Conservation (phyloP, 164 flowering plant species). For the Magnolia kwangsiensis region DNA sequence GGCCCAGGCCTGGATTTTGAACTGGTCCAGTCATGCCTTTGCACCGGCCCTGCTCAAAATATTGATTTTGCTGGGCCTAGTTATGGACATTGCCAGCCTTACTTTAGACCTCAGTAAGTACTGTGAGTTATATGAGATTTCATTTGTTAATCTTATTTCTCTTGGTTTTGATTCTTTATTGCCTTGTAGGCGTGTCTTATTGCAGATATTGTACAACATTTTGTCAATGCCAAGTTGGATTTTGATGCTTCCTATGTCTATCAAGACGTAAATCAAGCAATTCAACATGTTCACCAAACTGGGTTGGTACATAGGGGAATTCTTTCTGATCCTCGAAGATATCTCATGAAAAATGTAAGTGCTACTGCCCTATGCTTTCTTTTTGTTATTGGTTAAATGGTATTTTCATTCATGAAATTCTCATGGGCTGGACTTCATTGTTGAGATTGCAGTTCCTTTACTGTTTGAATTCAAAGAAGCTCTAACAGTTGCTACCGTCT, state of each 20-base stretch:
- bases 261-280: constrained; percentile 85
- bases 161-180: constrained; percentile 7
- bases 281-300: constrained; percentile 89
- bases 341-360: constrained; percentile 84
- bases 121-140: neutral
- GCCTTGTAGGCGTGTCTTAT: constrained; percentile 36
- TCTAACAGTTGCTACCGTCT: neutral
- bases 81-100: too few relatives aligned
- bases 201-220: constrained; percentile 91
- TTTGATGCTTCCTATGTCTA: constrained; percentile 87
- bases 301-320: constrained; percentile 83
- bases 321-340: constrained; percentile 70
- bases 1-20: too few relatives aligned
- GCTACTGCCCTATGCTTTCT: neutral
- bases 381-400: neutral
- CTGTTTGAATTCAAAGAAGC: neutral
- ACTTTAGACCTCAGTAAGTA: neutral
- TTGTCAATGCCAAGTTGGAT: constrained; percentile 91
- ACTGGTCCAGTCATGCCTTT: too few relatives aligned
- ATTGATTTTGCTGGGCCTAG: too few relatives aligned
- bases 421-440: neutral
- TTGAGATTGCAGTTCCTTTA: neutral
- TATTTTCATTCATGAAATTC: neutral
- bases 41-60: too few relatives aligned
- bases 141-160: neutral